phyloP scores from a whole-genome alignment of 2,329 filamentous ascomycete species.

The Cladorrhinum sp. region DNA sequence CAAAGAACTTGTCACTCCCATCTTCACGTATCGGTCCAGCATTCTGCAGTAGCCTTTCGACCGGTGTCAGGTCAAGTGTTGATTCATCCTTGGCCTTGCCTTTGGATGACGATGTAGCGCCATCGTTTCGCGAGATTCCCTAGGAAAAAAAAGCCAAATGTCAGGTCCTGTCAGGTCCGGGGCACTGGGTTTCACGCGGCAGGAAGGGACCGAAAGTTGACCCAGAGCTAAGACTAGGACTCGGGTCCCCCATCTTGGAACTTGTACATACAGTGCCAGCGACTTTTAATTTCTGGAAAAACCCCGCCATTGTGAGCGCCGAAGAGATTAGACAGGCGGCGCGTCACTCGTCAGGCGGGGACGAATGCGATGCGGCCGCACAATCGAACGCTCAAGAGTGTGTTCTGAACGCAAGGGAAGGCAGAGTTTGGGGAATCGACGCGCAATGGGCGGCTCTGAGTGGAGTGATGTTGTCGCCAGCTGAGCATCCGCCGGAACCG shows the following conservation, averaged over 20 bases:
- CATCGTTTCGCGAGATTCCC: constrained; percentile 44
- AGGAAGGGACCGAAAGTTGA: constrained; percentile 6
- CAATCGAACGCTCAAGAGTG: background rate
- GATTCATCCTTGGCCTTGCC: constrained; percentile 55
- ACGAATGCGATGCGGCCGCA: constrained; percentile 8
- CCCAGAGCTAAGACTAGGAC: constrained; percentile 1
- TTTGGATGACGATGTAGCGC: constrained; percentile 35
- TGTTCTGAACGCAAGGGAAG: background rate
- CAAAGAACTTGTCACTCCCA: constrained; percentile 97
- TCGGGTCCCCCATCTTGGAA: background rate
- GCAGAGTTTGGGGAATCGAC: background rate
- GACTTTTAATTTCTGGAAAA: constrained; percentile 59
- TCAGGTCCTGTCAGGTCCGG: constrained; percentile 24
- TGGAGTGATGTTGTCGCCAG: constrained; percentile 5
- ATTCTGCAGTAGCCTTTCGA: constrained; percentile 75
- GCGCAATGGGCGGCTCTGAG: background rate
- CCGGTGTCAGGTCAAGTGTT: constrained; percentile 57
- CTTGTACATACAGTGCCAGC: constrained; percentile 50
- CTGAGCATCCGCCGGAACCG: constrained; percentile 15
- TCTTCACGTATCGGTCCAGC: constrained; percentile 78
- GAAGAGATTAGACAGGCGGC: constrained; percentile 18
- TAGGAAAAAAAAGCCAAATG: constrained; percentile 27
- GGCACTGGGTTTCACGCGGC: constrained; percentile 3
- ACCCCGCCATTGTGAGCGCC: constrained; percentile 48
- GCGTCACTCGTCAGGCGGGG: constrained; percentile 20